Percentiles rank a stretch among this genome's conserved stretches.
phyloP scores from a whole-genome alignment of 106 monocot genomes.

The Dendrobium catenatum region DNA sequence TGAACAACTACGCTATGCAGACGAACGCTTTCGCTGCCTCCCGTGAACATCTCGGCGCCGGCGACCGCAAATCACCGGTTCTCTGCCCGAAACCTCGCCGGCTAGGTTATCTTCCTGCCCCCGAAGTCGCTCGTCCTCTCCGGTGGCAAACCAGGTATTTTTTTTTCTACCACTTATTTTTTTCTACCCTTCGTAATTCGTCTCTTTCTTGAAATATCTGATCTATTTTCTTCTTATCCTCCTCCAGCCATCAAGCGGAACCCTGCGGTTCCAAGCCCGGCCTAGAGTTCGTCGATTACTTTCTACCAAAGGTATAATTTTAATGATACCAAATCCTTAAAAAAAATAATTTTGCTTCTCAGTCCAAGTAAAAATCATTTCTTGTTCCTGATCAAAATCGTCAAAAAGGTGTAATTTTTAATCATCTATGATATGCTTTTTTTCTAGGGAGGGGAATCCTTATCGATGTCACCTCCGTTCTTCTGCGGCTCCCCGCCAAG shows the following conservation, averaged over 20 bases:
- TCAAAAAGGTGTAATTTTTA: background rate
- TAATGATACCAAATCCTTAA: background rate
- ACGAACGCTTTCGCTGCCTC: slow-evolving; percentile 26
- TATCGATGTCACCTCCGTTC: slow-evolving; percentile 31
- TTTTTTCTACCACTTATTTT: background rate
- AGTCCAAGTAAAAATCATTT: too few species aligned
- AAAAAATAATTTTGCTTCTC: background rate
- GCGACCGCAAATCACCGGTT: slow-evolving; percentile 20
- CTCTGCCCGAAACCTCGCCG: slow-evolving; percentile 52
- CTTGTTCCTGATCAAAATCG: background rate
- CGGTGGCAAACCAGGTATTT: slow-evolving; percentile 16
- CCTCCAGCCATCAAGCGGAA: slow-evolving; percentile 11
- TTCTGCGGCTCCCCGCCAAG: slow-evolving; percentile 45
- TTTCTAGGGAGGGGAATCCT: slow-evolving; percentile 4
- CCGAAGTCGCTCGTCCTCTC: slow-evolving; percentile 19
- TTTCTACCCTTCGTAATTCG: background rate
- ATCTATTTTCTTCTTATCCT: background rate
- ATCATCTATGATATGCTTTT: background rate
- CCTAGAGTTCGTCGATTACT: slow-evolving; percentile 10
- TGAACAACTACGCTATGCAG: slow-evolving; percentile 22
- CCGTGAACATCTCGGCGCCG: slow-evolving; percentile 6
- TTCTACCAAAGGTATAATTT: slow-evolving; percentile 4
- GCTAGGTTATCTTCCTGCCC: slow-evolving; percentile 10
- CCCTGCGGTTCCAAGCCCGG: slow-evolving; percentile 7
- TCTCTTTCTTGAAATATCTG: background rate